Evolutionary conservation across 331 rosid species (phyloP).

Genomic region (Prunus yedoensis): DNA sequence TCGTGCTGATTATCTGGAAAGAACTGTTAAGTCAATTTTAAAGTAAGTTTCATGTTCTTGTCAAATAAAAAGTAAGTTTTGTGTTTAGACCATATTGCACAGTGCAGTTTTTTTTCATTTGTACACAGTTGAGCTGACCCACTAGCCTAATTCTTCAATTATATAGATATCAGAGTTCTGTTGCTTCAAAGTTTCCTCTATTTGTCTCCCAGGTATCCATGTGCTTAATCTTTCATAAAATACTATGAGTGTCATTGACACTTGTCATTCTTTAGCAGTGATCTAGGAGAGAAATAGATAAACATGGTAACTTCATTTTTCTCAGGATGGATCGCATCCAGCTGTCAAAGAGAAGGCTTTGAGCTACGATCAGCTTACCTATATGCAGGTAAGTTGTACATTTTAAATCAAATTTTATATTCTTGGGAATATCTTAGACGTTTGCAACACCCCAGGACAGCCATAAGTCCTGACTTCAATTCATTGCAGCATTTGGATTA

Average conservation of each 20-base stretch:
- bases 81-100: constrained; percentile 1
- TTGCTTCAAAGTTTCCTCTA: constrained; percentile 78
- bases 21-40: constrained; percentile 72
- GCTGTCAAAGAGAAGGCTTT: constrained; percentile 71
- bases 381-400: constrained; percentile 73
- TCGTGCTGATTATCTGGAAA: constrained; percentile 92
- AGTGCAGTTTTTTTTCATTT: constrained; percentile 9
- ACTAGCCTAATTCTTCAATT: constrained; percentile 30
- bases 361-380: constrained; percentile 72
- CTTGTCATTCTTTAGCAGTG: constrained; percentile 23
- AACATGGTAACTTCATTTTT: constrained; percentile 22
- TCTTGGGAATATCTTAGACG: neutral
- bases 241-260: constrained; percentile 2
- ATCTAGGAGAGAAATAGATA: constrained; percentile 20
- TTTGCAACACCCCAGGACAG: neutral
- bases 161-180: constrained; percentile 65
- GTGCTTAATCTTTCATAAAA: constrained; percentile 15
- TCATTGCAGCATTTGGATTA: constrained; percentile 86
- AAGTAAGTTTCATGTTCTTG: constrained; percentile 49
- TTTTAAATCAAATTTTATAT: neutral
- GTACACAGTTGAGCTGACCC: constrained; percentile 27
- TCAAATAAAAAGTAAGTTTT: constrained; percentile 41
- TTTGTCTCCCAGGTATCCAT: constrained; percentile 91
- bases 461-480: constrained; percentile 29
- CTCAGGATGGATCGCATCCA: constrained; percentile 79